Evolutionary conservation across 345 rosid genomes (phyloP).

Genomic region (Camelina laxa): DNA sequence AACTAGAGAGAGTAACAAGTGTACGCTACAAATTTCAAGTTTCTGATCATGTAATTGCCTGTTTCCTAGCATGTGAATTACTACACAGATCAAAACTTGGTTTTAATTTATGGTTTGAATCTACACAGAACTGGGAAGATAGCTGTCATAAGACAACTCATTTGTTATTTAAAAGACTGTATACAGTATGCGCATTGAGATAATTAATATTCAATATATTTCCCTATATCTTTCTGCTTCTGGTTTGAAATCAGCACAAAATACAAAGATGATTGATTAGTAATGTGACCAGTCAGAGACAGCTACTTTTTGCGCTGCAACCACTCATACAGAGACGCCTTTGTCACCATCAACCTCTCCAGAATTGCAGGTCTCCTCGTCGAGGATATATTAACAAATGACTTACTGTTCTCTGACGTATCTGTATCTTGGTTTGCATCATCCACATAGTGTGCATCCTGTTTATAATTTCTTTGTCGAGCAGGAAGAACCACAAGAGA

Average conservation of each 20-base stretch:
- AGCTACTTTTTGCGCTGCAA: conserved; percentile 53
- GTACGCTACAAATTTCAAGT: conserved; percentile 21
- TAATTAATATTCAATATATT: neutral
- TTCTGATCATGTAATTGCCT: conserved; percentile 30
- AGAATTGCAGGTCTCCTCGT: conserved; percentile 69
- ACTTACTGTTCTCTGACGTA: conserved; percentile 34
- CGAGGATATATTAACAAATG: conserved; percentile 45
- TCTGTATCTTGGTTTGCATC: conserved; percentile 37
- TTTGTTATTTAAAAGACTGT: conserved; percentile 10
- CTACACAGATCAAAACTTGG: conserved; percentile 21
- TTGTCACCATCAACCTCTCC: conserved; percentile 70
- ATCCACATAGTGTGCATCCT: conserved; percentile 27
- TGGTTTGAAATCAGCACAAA: conserved; percentile 18
- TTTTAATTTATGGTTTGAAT: conserved; percentile 13
- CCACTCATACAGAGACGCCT: conserved; percentile 68
- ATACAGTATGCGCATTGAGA: conserved; percentile 8
- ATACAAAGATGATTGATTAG: conserved; percentile 40
- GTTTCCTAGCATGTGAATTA: conserved; percentile 15
- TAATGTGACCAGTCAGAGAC: conserved; percentile 39
- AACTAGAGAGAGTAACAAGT: conserved; percentile 10
- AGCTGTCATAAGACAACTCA: neutral
- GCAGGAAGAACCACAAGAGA: conserved; percentile 65
- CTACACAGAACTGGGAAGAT: conserved; percentile 18
- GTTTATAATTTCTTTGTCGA: conserved; percentile 41
- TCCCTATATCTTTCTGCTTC: neutral